These are phyloP conservation scores for Santalum album DNA, from an alignment of 164 flowering plant species.

Conservation along the genomic window DNA sequence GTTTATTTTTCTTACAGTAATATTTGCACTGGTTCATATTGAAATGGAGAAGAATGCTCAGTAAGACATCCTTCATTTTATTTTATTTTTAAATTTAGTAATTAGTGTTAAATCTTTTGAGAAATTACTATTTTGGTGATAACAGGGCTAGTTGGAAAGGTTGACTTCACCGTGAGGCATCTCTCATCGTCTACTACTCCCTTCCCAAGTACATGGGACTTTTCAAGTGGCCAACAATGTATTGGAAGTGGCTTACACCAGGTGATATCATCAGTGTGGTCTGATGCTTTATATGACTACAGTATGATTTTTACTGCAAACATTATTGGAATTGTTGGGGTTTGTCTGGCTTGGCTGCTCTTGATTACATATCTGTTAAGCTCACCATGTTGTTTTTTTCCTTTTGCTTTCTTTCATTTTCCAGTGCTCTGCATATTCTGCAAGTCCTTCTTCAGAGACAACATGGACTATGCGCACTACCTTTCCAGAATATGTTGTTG, in stretches of 20 bases:
- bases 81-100: background rate
- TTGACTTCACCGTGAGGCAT: conserved; percentile 87
- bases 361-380: background rate
- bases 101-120: too few species aligned
- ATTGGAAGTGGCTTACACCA: conserved; percentile 39
- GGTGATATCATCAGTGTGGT: conserved; percentile 26
- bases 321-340: background rate
- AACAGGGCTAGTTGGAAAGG: conserved; percentile 77
- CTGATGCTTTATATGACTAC: background rate
- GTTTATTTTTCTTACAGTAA: too few species aligned
- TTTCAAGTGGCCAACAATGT: conserved; percentile 58
- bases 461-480: conserved; percentile 95
- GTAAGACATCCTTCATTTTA: background rate
- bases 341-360: too few species aligned
- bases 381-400: background rate
- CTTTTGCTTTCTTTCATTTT: conserved; percentile 2
- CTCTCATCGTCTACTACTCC: conserved; percentile 55
- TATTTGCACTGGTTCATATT: background rate
- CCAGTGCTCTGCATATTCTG: conserved; percentile 84
- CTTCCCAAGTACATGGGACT: conserved; percentile 56
- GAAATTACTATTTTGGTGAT: conserved; percentile 7
- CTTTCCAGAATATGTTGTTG: conserved; percentile 97
- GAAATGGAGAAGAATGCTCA: background rate
- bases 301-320: background rate
- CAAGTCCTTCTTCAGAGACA: conserved; percentile 63